Base-by-base conservation (phyloP, 129 eudicot genomes). In the Flaveria trinervia region DNA sequence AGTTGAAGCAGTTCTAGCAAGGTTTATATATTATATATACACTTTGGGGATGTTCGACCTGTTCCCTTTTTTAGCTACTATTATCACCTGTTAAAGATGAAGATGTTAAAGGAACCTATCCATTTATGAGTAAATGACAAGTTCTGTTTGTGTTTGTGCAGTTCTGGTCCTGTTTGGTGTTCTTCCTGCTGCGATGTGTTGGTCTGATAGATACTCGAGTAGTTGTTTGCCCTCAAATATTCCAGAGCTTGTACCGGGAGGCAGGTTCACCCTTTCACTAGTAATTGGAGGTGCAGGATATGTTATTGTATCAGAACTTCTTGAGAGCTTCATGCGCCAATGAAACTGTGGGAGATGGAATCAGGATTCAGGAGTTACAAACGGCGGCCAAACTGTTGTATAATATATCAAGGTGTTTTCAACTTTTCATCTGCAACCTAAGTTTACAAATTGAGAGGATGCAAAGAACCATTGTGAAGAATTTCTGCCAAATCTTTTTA, bases 161-260 rank as follows among this genome's bases (percentile, higher is more conserved):
- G 99, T 95, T 57, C 71, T 95, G 86, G 96, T 95, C 86, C 86
- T 95, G 78, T 95, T 95, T 67, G 99, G 99, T 41, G 70, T 95
- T 82, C 84, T 95, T 75, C 99, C 99, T 49, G 99, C 94, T 72
- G 96, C 97, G 64, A 94, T 94, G 99, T 80, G 86, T 11, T 94
- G 99, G 99, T 84, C 96, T 22, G 97, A 94, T 70, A 82, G 99
- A 72, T 94, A 89, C 67, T 77, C 94, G 17, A 68, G 70, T 44
- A 79, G 85, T 15, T 78, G 86, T 0, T 72, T 69, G 1, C 61
- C 84, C 23, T 73, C 84, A 61, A 87, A 84, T 39, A 64, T 86
- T 17, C 94, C 85, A n/a, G 17, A 45, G 68, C 81, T 91, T 23
- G 99, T 94, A 49, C 99, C 99, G 13, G 99, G 99, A 33, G 99